A percentile compares a stretch with the other conserved stretches of the same genome.
phyloP scores from a whole-genome alignment of 495 filamentous ascomycete species.

The Beverwykella pulmonaria region DNA sequence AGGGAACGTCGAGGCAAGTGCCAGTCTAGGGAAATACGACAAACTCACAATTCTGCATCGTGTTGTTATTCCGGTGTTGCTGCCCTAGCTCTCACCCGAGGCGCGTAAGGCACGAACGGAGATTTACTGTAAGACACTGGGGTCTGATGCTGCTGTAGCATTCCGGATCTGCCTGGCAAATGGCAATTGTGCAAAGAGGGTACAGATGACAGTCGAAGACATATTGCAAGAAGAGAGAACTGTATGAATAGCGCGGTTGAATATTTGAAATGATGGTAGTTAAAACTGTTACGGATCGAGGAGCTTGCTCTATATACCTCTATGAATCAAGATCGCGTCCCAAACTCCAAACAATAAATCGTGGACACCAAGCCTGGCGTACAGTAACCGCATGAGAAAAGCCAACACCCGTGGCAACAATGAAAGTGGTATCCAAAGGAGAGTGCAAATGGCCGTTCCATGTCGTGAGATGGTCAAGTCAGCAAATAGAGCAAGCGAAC shows the following conservation, averaged over 20 bases:
- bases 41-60: neutral
- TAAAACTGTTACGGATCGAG: neutral
- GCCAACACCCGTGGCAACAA: constrained; percentile 7
- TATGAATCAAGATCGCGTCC: neutral
- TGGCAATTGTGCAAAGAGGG: neutral
- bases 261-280: neutral
- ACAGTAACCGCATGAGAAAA: neutral
- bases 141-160: too few relatives aligned
- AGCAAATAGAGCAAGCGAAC: neutral
- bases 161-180: neutral
- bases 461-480: neutral
- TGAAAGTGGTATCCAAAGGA: constrained; percentile 17
- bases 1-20: neutral
- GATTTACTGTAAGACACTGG: too few relatives aligned
- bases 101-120: too few relatives aligned
- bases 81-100: too few relatives aligned
- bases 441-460: constrained; percentile 14
- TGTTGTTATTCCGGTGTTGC: too few relatives aligned
- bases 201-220: neutral
- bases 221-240: neutral
- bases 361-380: neutral
- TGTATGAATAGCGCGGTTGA: neutral
- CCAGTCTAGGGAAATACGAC: neutral
- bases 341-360: neutral
- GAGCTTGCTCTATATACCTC: neutral